Evolutionary conservation across 2,329 filamentous ascomycete genomes (phyloP).

Genomic region (Polychaeton citri): DNA sequence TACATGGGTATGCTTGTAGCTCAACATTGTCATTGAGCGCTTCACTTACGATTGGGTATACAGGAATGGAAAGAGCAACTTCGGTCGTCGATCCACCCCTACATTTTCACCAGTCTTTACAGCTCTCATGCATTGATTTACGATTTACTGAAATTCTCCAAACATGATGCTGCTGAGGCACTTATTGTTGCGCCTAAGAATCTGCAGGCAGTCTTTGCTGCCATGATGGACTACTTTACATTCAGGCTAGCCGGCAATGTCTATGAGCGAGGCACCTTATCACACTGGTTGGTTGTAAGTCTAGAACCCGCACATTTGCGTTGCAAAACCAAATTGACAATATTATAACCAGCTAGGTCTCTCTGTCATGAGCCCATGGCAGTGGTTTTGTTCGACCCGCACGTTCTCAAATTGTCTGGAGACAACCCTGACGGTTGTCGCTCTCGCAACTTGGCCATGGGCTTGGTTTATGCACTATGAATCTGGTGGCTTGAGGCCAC

Average conservation of each 20-base stretch:
- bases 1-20: constrained; percentile 61
- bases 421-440: constrained; percentile 69
- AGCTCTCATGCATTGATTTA: constrained; percentile 45
- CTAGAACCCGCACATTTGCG: constrained; percentile 54
- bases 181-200: constrained; percentile 61
- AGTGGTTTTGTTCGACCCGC: constrained; percentile 88
- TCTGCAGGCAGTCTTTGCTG: constrained; percentile 65
- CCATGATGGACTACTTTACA: constrained; percentile 70
- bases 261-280: constrained; percentile 40
- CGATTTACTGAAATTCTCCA: constrained; percentile 39
- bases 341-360: constrained; percentile 46
- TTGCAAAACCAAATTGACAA: constrained; percentile 9
- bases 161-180: constrained; percentile 47
- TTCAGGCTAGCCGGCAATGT: constrained; percentile 66
- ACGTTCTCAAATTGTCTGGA: constrained; percentile 93
- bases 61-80: constrained; percentile 89
- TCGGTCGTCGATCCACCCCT: constrained; percentile 83
- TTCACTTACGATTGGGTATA: constrained; percentile 3
- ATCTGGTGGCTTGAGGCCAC: no score
- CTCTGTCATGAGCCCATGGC: constrained; percentile 71
- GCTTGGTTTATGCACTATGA: constrained; percentile 22
- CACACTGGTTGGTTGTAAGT: constrained; percentile 35
- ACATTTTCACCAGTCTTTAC: constrained; percentile 69
- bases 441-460: constrained; percentile 82
- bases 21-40: not conserved